A percentile compares a stretch with the other conserved stretches of the same genome.
phyloP scores from a whole-genome alignment of 1,139 yeast species.

The Nadsonia commutata region DNA sequence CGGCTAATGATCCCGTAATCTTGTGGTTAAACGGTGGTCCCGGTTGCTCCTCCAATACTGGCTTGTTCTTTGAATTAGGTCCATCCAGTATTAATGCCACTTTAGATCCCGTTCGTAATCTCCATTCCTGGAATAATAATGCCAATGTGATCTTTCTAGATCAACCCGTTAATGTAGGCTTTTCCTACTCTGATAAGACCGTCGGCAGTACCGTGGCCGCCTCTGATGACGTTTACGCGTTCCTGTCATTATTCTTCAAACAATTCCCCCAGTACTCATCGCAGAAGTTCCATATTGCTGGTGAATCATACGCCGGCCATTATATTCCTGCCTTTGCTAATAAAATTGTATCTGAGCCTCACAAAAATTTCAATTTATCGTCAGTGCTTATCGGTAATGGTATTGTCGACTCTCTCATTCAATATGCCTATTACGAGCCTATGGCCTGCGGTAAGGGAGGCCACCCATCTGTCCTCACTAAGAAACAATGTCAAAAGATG shows the following conservation, averaged over 20 bases:
- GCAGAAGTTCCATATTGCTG: conserved; percentile 83
- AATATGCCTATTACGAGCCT: conserved; percentile 78
- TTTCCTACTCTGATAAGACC: conserved; percentile 34
- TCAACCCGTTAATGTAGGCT: conserved; percentile 67
- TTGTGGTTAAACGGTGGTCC: conserved; percentile 72
- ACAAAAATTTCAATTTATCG: conserved; percentile 63
- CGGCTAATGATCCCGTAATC: conserved; percentile 44
- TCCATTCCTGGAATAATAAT: conserved; percentile 54
- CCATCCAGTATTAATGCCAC: conserved; percentile 39
- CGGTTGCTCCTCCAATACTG: conserved; percentile 59
- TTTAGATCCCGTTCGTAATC: conserved; percentile 38
- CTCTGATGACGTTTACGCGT: conserved; percentile 85
- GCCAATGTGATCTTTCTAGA: conserved; percentile 58
- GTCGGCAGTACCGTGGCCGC: conserved; percentile 45
- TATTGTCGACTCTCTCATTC: conserved; percentile 81
- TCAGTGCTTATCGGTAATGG: conserved; percentile 94
- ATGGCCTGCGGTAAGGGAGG: conserved; percentile 98
- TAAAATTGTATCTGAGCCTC: conserved; percentile 68
- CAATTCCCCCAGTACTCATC: conserved; percentile 74
- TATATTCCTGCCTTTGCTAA: conserved; percentile 88
- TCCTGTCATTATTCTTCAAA: conserved; percentile 76
- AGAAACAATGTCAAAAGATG: conserved; percentile 73
- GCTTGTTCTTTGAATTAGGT: conserved; percentile 53
- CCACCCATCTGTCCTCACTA: conserved; percentile 60
- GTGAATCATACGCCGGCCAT: conserved; percentile 98